Evolutionary conservation across 495 filamentous ascomycete genomes (phyloP).

Genomic region (Penicillium waksmanii): DNA sequence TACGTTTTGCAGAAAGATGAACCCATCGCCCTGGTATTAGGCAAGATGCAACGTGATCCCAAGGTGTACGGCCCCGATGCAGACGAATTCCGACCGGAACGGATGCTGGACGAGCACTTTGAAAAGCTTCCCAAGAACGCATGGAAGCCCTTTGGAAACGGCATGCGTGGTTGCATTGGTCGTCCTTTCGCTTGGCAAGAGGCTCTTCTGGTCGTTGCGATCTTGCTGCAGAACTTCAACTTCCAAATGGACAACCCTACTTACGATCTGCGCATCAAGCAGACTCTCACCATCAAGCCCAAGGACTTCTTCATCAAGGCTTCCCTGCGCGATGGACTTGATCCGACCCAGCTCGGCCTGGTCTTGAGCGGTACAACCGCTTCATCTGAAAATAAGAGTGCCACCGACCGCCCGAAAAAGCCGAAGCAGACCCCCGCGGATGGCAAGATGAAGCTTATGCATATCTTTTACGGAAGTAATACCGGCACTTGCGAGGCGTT

Average conservation of each 20-base stretch:
- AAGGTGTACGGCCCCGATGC: conserved; percentile 64
- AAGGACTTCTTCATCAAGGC: conserved; percentile 73
- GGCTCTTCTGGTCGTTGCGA: conserved; percentile 54
- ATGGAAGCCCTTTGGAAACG: conserved; percentile 67
- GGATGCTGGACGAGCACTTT: conserved; percentile 67
- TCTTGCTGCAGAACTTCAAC: conserved; percentile 64
- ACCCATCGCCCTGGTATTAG: conserved; percentile 57
- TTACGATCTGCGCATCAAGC: conserved; percentile 63
- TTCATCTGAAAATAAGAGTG: conserved; percentile 14
- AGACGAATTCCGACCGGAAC: conserved; percentile 64
- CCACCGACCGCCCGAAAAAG: conserved; percentile 28
- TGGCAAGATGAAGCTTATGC: conserved; percentile 50
- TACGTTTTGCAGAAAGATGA: conserved; percentile 62
- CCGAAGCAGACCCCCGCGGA: conserved; percentile 18
- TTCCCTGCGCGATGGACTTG: conserved; percentile 58
- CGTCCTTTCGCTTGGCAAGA: conserved; percentile 72
- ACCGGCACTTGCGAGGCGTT: conserved; percentile 76
- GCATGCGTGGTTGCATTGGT: conserved; percentile 68
- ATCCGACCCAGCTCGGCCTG: conserved; percentile 60
- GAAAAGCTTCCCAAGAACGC: conserved; percentile 58
- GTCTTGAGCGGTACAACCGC: conserved; percentile 40
- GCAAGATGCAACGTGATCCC: conserved; percentile 68
- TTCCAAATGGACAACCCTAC: conserved; percentile 59
- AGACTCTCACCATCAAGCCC: conserved; percentile 78
- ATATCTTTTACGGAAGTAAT: conserved; percentile 75